Evolutionary conservation across 1,139 yeast genomes (phyloP).

Genomic region (Pichia sp.): DNA sequence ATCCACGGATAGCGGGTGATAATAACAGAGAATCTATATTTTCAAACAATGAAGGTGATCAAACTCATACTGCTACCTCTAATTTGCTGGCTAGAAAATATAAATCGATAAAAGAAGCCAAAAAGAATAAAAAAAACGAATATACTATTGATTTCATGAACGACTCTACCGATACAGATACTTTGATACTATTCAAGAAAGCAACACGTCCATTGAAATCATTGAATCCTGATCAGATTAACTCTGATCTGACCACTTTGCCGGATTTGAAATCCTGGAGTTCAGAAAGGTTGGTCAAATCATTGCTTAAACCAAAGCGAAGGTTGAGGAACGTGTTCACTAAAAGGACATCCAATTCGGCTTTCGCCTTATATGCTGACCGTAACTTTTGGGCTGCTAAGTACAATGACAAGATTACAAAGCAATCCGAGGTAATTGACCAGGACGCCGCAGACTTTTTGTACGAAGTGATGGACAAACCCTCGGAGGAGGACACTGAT

Average conservation of each 20-base stretch:
- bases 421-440: slow-evolving; percentile 8
- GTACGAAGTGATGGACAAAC: slow-evolving; percentile 22
- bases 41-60: neutral
- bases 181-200: slow-evolving; percentile 46
- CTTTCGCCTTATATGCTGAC: slow-evolving; percentile 34
- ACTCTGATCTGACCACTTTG: slow-evolving; percentile 40
- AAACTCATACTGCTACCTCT: neutral
- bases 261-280: slow-evolving; percentile 77
- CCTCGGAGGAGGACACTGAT: slow-evolving; percentile 21
- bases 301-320: slow-evolving; percentile 62
- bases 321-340: slow-evolving; percentile 13
- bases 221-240: slow-evolving; percentile 35
- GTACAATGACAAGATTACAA: slow-evolving; percentile 42
- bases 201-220: slow-evolving; percentile 39
- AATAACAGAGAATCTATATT: neutral
- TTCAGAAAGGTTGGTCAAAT: slow-evolving; percentile 60
- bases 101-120: neutral
- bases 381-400: slow-evolving; percentile 73
- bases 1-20: neutral
- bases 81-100: neutral
- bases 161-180: slow-evolving; percentile 38
- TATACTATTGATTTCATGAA: slow-evolving; percentile 40
- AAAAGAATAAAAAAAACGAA: neutral
- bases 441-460: slow-evolving; percentile 29
- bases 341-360: slow-evolving; percentile 11